A percentile compares a stretch with the other conserved stretches of the same genome.
These are phyloP conservation scores for Kazachstania kunashirensis DNA, from an alignment of 805 yeast genomes.

Conservation along the genomic window DNA sequence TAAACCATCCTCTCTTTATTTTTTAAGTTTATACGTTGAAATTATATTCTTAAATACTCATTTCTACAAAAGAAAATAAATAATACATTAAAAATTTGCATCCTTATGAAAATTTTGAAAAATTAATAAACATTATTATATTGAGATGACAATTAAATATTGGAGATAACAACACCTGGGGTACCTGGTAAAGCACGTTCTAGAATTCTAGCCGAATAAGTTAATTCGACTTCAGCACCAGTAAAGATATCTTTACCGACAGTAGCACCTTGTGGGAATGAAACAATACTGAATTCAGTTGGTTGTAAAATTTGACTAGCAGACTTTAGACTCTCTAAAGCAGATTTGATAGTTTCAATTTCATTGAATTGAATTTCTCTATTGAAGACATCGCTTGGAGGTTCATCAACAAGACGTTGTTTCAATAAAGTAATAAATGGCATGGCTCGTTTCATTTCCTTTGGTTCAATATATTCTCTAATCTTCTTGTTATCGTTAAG, in stretches of 20 bases:
- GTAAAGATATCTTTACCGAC: conserved; percentile 57
- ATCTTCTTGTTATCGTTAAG: conserved; percentile 57
- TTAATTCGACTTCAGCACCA: conserved; percentile 59
- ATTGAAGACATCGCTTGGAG: conserved; percentile 74
- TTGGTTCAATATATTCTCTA: conserved; percentile 56
- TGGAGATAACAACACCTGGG: conserved; percentile 76
- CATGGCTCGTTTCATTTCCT: conserved; percentile 97
- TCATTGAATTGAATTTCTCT: conserved; percentile 82
- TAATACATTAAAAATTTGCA: too few species aligned
- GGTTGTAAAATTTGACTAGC: conserved; percentile 55
- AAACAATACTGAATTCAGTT: conserved; percentile 47
- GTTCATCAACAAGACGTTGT: conserved; percentile 59
- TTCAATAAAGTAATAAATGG: conserved; percentile 85
- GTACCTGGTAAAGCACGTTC: conserved; percentile 87
- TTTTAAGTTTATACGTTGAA: too few species aligned
- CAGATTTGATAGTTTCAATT: conserved; percentile 49
- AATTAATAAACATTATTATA: too few species aligned
- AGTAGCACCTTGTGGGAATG: conserved; percentile 53
- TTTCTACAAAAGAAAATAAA: too few species aligned
- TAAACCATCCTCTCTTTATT: too few species aligned
- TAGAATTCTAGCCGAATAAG: conserved; percentile 52
- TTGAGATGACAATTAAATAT: too few species aligned
- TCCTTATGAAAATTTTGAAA: too few species aligned
- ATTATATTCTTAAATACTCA: too few species aligned
- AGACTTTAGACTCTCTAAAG: conserved; percentile 46